A percentile compares a stretch with the other conserved stretches of the same genome.
phyloP scores from a whole-genome alignment of 805 yeast genomes.

The Isabelozyma rhagii region DNA sequence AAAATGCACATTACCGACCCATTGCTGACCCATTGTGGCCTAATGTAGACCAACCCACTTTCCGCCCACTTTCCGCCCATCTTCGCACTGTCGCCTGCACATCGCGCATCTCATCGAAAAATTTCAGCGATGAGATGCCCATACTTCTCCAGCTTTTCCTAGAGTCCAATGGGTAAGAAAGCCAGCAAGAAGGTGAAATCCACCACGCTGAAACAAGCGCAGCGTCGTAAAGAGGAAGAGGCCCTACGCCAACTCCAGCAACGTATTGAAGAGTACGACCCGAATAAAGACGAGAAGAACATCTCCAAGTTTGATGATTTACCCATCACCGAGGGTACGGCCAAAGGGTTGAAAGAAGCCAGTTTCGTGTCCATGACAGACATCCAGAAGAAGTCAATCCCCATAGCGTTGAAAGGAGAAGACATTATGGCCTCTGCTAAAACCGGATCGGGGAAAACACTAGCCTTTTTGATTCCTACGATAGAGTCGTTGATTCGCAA shows the following conservation, averaged over 20 bases:
- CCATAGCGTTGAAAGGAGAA: conserved; percentile 68
- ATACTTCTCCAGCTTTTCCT: not conserved
- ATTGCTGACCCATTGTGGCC: too few species aligned
- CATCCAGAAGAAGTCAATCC: conserved; percentile 78
- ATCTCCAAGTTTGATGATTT: conserved; percentile 63
- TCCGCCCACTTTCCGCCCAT: too few species aligned
- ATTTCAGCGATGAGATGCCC: not conserved
- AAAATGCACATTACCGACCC: not conserved
- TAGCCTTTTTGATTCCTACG: conserved; percentile 81
- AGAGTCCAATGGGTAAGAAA: conserved; percentile 15
- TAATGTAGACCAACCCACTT: too few species aligned
- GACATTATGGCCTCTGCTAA: conserved; percentile 87
- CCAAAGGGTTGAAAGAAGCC: conserved; percentile 73
- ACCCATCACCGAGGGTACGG: conserved; percentile 66
- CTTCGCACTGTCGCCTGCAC: not conserved
- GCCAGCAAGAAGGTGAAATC: conserved; percentile 13
- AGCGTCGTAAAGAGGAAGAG: conserved; percentile 29
- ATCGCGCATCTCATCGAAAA: not conserved
- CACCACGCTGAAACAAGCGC: conserved; percentile 12
- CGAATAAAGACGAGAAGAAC: conserved; percentile 21
- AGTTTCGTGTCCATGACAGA: conserved; percentile 80
- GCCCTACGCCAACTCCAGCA: conserved; percentile 44
- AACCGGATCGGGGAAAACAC: conserved; percentile 89
- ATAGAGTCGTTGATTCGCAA: conserved; percentile 66
- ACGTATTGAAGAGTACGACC: conserved; percentile 54